Conservation (phyloP, 2,329 filamentous ascomycete genomes). For the Colletotrichum sp. region DNA sequence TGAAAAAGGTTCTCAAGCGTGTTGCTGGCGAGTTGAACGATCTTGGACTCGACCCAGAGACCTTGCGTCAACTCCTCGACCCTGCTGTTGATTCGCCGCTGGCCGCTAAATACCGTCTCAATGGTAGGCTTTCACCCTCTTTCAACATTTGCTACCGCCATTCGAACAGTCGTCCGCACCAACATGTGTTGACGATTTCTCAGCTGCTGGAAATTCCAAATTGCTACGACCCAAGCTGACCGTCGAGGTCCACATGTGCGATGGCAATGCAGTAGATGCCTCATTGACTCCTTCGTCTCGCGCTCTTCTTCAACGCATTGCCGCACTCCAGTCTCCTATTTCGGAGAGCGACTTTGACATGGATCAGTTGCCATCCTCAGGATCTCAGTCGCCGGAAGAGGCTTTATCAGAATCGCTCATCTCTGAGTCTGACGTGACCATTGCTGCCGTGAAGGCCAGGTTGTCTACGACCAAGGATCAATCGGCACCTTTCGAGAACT, state of each 20-base stretch:
- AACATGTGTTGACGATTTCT: not conserved
- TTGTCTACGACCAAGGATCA: slow-evolving; percentile 23
- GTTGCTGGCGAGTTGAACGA: slow-evolving; percentile 73
- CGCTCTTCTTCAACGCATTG: slow-evolving; percentile 66
- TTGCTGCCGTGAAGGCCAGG: not conserved
- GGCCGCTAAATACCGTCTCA: slow-evolving; percentile 60
- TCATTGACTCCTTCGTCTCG: slow-evolving; percentile 69
- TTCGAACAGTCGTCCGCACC: not conserved
- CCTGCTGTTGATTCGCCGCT: slow-evolving; percentile 51
- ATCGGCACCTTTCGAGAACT: not conserved
- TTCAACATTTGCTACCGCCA: not conserved
- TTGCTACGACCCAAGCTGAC: slow-evolving; percentile 71
- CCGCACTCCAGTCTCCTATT: slow-evolving; percentile 32
- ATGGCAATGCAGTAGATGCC: slow-evolving; percentile 73
- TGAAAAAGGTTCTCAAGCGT: slow-evolving; percentile 89
- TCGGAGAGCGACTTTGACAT: slow-evolving; percentile 18
- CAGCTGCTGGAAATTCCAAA: slow-evolving; percentile 44
- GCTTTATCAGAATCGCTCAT: not conserved
- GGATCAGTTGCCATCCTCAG: not conserved
- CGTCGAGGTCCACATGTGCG: slow-evolving; percentile 69
- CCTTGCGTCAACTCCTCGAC: slow-evolving; percentile 68
- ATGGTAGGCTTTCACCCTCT: slow-evolving; percentile 40
- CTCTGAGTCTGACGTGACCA: not conserved
- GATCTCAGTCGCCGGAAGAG: not conserved
- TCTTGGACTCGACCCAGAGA: slow-evolving; percentile 75